These are phyloP conservation scores for Eragrostis tef DNA, from an alignment of 202 grass and related monocot species.

Conservation along the genomic window DNA sequence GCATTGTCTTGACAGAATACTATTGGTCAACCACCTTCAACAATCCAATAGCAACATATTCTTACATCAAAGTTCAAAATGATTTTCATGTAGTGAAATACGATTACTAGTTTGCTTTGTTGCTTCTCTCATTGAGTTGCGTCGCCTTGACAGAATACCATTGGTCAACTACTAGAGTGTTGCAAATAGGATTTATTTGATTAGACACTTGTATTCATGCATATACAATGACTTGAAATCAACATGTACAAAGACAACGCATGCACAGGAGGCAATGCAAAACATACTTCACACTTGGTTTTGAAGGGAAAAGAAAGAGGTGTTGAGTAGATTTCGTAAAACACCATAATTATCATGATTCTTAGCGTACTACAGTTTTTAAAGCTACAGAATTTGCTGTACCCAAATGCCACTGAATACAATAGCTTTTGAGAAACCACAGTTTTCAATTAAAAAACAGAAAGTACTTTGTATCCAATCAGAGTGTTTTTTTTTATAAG, in stretches of 20 bases:
- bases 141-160: slow-evolving; percentile 19
- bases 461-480: neutral
- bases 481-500: no score
- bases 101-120: neutral
- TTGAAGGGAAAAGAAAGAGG: neutral
- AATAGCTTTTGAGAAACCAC: neutral
- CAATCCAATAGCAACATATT: neutral
- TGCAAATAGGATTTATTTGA: slow-evolving; percentile 23
- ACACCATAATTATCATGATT: neutral
- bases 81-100: neutral
- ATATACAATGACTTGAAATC: neutral
- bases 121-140: slow-evolving; percentile 25
- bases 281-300: neutral
- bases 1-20: slow-evolving; percentile 25
- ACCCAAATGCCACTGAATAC: neutral
- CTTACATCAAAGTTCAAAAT: slow-evolving; percentile 10
- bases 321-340: neutral
- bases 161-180: neutral
- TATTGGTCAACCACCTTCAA: neutral
- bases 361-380: neutral
- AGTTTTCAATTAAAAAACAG: neutral
- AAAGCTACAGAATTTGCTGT: neutral
- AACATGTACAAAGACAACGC: neutral
- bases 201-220: neutral
- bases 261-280: neutral